Percentiles rank a stretch among this genome's conserved stretches.
Conservation (phyloP, 768 basidiomycete species). For the Serendipita sp. region DNA sequence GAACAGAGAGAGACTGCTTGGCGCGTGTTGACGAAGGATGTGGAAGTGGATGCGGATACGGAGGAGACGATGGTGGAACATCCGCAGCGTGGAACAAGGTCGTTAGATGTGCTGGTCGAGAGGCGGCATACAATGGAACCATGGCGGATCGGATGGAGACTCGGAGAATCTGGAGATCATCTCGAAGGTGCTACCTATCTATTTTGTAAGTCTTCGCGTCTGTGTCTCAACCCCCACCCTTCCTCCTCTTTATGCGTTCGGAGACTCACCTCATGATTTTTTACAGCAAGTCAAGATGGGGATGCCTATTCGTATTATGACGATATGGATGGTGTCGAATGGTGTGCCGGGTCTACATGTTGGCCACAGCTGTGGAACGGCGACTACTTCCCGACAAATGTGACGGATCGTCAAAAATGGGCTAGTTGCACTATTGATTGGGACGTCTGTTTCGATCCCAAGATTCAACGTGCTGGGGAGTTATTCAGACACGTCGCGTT, state of each 20-base stretch:
- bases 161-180: not conserved
- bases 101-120: not conserved
- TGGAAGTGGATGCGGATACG: not conserved
- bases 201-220: not conserved
- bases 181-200: not conserved
- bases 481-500: conserved; percentile 24
- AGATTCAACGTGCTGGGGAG: conserved; percentile 15
- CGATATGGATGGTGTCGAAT: not conserved
- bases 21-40: not conserved
- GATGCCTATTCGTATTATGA: conserved; percentile 2
- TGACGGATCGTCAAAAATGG: not conserved
- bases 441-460: conserved; percentile 15
- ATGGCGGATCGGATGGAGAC: not conserved
- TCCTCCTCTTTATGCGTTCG: not conserved
- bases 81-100: not conserved
- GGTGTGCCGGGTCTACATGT: not conserved
- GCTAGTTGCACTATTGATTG: not conserved
- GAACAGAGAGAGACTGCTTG: not conserved
- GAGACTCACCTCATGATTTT: not conserved
- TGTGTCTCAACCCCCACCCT: not conserved
- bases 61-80: no score
- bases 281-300: conserved; percentile 2
- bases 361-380: not conserved
- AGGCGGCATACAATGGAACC: not conserved
- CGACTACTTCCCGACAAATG: not conserved